phyloP scores from a whole-genome alignment of 805 yeast species.

The Dipodascus albidus region DNA sequence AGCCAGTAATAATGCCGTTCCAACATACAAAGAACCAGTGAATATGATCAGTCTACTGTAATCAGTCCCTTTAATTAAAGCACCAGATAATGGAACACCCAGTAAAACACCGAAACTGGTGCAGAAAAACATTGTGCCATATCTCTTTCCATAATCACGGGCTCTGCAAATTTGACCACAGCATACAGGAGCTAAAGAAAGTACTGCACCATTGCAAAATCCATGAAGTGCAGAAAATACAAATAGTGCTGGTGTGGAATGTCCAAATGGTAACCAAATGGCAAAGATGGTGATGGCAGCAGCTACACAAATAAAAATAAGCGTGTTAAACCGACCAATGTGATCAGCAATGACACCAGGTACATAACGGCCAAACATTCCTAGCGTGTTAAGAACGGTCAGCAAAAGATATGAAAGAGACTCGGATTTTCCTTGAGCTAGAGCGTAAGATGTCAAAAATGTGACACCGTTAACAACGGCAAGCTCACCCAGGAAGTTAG shows the following conservation, averaged over 20 bases:
- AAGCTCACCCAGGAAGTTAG: slow-evolving; percentile 36
- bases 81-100: slow-evolving; percentile 40
- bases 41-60: slow-evolving; percentile 7
- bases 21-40: slow-evolving; percentile 6
- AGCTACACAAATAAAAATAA: slow-evolving; percentile 27
- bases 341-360: slow-evolving; percentile 36
- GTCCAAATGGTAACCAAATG: slow-evolving; percentile 36
- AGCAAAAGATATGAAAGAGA: slow-evolving; percentile 35
- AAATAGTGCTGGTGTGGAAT: slow-evolving; percentile 26
- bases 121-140: slow-evolving; percentile 46
- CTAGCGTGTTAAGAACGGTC: slow-evolving; percentile 32
- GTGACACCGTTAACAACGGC: slow-evolving; percentile 38
- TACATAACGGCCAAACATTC: slow-evolving; percentile 34
- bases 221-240: slow-evolving; percentile 43
- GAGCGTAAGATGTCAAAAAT: slow-evolving; percentile 42
- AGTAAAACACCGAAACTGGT: slow-evolving; percentile 41
- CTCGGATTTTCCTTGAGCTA: slow-evolving; percentile 33
- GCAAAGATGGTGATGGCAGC: slow-evolving; percentile 25
- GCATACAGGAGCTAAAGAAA: slow-evolving; percentile 48
- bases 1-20: not conserved
- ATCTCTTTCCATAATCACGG: slow-evolving; percentile 43
- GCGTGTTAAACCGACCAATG: slow-evolving; percentile 43
- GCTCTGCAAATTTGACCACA: slow-evolving; percentile 47
- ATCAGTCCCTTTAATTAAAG: slow-evolving; percentile 24
- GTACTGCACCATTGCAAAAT: slow-evolving; percentile 42